Evolutionary conservation across 2,329 filamentous ascomycete genomes (phyloP).

Genomic region (Chaetomium olivaceum): DNA sequence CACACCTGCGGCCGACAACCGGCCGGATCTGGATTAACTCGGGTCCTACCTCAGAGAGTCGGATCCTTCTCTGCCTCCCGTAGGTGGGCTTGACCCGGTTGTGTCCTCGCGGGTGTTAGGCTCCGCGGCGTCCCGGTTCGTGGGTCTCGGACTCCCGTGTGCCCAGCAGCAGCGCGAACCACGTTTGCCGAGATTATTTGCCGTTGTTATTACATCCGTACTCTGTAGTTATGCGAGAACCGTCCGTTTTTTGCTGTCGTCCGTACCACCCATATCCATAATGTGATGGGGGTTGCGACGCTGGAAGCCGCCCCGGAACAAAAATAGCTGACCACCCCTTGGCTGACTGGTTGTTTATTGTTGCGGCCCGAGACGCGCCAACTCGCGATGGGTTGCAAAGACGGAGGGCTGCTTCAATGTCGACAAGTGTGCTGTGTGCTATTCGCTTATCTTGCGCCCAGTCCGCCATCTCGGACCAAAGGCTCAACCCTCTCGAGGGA

Average conservation of each 20-base stretch:
- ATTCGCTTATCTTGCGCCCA: background rate
- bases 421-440: background rate
- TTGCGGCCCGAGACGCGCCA: background rate
- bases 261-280: background rate
- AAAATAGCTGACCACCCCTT: slow-evolving; percentile 1
- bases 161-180: background rate
- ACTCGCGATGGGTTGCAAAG: background rate
- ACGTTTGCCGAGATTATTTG: slow-evolving; percentile 11
- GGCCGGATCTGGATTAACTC: slow-evolving; percentile 5
- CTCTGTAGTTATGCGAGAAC: too few relatives aligned
- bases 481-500: background rate
- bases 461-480: background rate
- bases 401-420: background rate
- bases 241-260: background rate
- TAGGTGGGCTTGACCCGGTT: slow-evolving; percentile 5
- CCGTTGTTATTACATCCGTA: background rate
- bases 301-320: background rate
- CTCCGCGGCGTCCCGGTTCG: slow-evolving; percentile 15
- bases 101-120: background rate
- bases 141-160: background rate
- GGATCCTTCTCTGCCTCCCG: background rate
- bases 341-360: background rate
- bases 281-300: background rate
- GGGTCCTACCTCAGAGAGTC: slow-evolving; percentile 2
- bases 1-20: background rate